phyloP scores from a whole-genome alignment of 148 eudicot genomes.

The Amaranthus cruentus region DNA sequence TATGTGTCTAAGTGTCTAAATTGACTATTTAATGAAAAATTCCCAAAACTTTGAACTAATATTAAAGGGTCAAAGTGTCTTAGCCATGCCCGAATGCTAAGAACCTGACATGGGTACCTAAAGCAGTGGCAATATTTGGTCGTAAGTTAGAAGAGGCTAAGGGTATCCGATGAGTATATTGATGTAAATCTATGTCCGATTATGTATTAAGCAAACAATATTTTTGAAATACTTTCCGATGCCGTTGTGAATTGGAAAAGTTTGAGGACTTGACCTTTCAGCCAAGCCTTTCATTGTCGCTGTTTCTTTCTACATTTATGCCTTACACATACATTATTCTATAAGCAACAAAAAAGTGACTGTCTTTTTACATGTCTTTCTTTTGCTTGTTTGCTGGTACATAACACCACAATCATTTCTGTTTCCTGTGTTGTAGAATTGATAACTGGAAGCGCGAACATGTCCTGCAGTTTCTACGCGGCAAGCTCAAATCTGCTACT shows the following conservation, averaged over 20 bases:
- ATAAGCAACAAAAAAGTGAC: not conserved
- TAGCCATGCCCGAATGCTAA: too few species aligned
- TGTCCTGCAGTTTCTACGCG: slow-evolving; percentile 65
- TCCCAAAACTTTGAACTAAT: not conserved
- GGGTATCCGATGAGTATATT: too few species aligned
- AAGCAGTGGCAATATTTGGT: too few species aligned
- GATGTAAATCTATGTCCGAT: too few species aligned
- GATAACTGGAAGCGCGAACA: slow-evolving; percentile 98
- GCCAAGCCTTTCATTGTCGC: not conserved
- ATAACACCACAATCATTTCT: not conserved
- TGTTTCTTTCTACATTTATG: too few species aligned
- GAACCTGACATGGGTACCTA: too few species aligned
- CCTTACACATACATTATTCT: not conserved
- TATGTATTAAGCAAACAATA: too few species aligned
- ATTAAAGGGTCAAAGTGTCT: too few species aligned
- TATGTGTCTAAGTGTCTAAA: not conserved
- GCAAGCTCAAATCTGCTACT: slow-evolving; percentile 56
- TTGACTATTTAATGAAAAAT: not conserved
- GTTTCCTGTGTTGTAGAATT: slow-evolving; percentile 40
- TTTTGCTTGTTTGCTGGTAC: not conserved
- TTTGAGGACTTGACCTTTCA: not conserved
- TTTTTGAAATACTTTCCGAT: too few species aligned
- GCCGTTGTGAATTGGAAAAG: too few species aligned
- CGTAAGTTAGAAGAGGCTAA: too few species aligned
- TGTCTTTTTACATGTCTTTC: not conserved